Base-by-base conservation (phyloP, 257 asterid genomes). In the Solanum piurae region DNA sequence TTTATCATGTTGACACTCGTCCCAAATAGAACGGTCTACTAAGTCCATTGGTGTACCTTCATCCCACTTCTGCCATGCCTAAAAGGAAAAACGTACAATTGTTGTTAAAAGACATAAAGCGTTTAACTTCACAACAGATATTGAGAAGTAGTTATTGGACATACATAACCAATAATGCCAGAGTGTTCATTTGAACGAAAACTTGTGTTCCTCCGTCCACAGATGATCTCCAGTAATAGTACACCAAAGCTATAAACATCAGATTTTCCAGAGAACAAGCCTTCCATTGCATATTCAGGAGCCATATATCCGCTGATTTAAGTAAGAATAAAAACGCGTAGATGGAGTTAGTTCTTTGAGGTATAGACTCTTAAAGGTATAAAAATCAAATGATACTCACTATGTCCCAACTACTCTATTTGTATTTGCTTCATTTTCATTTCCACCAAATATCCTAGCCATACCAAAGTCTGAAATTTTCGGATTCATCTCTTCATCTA, bases 261-360 rank as follows among this genome's bases (percentile, higher is more conserved):
- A 2, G 98, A 95, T 85, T 95, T 96, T 38, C 93, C 89, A 3
- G 99, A 96, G 91, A 95, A 95, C n/a, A 91, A 86, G 9, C 99
- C 99, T 87, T 94, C 98, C 99, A 96, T 95, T 37, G 99, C 99
- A 91, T 96, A 96, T 76, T 96, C 99, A 5, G 98, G 98, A 34
- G 99, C 98, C 98, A 96, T 94, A 88, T 95, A 96, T 44, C 99
- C 99, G 52, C 99, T 96, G 87, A 18, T 84, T 82, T 60, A 18
- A 55, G 66, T 37, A 52, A 52, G 34, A 86, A 9, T 3, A 34
- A 6, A 13, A 83, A 52, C 62, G 62, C 27, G 46, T 36, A 1
- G 16, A 44, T 27, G 5, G 38, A 79, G 64, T 79, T 25, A 42
- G 84, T 58, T 46, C 85, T 29, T 46, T 6, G 20, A 29, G 16